Conservation (phyloP, 331 rosid genomes). For the Cydonia oblonga region DNA sequence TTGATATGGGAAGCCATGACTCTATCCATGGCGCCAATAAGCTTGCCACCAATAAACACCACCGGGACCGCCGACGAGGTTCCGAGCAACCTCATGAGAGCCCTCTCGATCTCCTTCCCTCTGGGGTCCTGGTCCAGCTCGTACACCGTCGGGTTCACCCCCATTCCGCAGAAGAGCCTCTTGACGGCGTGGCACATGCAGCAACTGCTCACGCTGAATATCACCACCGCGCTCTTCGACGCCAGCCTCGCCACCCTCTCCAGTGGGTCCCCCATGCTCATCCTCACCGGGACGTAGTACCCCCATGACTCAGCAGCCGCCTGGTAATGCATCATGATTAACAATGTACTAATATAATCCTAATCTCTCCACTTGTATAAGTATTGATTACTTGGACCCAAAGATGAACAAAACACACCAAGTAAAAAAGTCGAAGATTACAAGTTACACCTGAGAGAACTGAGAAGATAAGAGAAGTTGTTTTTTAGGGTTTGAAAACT, state of each 20-base stretch:
- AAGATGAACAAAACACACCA: background rate
- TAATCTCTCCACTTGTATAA: background rate
- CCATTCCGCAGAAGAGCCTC: conserved; percentile 88
- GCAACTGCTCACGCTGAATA: conserved; percentile 81
- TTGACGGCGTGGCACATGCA: conserved; percentile 96
- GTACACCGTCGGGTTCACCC: conserved; percentile 71
- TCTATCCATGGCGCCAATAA: conserved; percentile 6
- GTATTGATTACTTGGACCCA: background rate
- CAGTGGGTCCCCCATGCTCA: conserved; percentile 42
- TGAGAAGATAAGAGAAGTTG: background rate
- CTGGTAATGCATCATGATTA: conserved; percentile 37
- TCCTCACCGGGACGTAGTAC: conserved; percentile 24
- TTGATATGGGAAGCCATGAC: conserved; percentile 92
- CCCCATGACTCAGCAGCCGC: conserved; percentile 54
- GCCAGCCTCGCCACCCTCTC: conserved; percentile 68
- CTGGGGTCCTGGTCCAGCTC: conserved; percentile 78
- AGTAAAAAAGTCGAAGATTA: no score
- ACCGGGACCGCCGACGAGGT: conserved; percentile 49
- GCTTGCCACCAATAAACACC: conserved; percentile 82
- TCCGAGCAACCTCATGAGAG: conserved; percentile 53
- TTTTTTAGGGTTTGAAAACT: background rate
- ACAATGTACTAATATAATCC: background rate
- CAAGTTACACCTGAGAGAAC: background rate
- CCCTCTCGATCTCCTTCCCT: conserved; percentile 75
- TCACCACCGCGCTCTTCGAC: conserved; percentile 84